Evolutionary conservation across 139 green algal species (phyloP), one percentile per base, ranked within the genome.

Genomic region (Coelastrella sp.): DNA sequence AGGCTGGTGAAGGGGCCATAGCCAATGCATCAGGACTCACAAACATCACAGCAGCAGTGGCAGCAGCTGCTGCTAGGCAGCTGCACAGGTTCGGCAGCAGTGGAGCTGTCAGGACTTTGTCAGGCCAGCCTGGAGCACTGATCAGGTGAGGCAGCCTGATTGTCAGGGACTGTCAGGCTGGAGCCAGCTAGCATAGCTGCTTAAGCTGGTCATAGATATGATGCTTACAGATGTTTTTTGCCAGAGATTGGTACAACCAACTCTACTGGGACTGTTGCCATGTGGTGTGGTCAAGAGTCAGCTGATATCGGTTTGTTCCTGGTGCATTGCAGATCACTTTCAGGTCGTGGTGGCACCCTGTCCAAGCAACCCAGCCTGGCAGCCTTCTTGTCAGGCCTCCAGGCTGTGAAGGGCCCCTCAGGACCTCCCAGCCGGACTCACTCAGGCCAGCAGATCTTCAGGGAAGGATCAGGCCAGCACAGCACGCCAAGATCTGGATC

Each of bases 21-120:
- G 77, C 77, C 32, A 83, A 65, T 10, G 77, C 77, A 83, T 56
- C 77, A 83, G 77, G 77, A 56, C 77, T 83, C 77, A 83, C 77
- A 19, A 83, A 83, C 11, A 20, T 65, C 20, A 83, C 77, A 7
- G 77, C 77, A 7, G 32, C 58, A 56, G 58, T 83, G 47, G 77
- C 77, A 16, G 77, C 23, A 14, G 77, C 77, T 66, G 77, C 54
- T 65, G 77, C 77, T 8, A 56, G 77, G 32, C 20, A 17, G 10
- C 77, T 83, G 47, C 77, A 83, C 54, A 56, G 77, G 17, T 61
- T 83, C 1, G 54, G 77, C 54, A 83, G 77, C 77, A 83, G 32
- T 47, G 32, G 32, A 47, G 32, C 32, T 47, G 32, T 47, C 32
- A 47, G 32, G 32, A 47, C 32, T 47, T 47, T 47, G 32, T 47